Base-by-base conservation (phyloP, 345 rosid species). In the Gossypium rotundifolium region DNA sequence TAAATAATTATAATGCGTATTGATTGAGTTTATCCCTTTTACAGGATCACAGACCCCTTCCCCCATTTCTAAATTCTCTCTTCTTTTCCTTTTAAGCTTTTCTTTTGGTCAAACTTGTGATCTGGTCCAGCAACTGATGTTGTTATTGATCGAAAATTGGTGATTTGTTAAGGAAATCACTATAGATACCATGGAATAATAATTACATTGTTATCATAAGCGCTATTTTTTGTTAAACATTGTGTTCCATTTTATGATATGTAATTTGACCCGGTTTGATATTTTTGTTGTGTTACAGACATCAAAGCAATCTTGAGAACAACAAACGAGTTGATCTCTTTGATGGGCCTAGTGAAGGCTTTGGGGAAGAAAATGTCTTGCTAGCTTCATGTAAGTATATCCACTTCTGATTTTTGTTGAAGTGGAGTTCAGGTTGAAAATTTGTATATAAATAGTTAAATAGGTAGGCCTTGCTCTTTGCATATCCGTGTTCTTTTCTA, bases 301-400 rank as follows among this genome's bases (percentile, higher is more conserved):
- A 91, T 67, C 83, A 93, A 60, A 80, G 92, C 74, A 92, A 85
- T 82, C 86, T 94, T 74, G 98, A 93, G 76, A 91, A 82, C 85
- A 89, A 88, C 77, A 91, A 92, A 83, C 83, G 93, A 77, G 88
- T 91, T 9, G 95, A 94, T 87, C 93, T 94, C 74, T 94, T 94
- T 78, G 97, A 94, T 72, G 97, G 97, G 76, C 90, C 93, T 3
- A 79, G 70, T 27, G 98, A 94, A 79, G 95, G 85, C n/a, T 84
- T 82, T 75, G 83, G 79, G 77, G 98, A 94, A 81, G 95, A 91
- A 23, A 91, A 94, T 81, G 95, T 84, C 67, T 84, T 94, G 86
- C 75, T 91, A 13, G 98, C 97, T 83, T 92, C 98, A 67, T 76
- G 98, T 94, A 84, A 84, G 95, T 65, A 72, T 40, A 65, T 51